Base-by-base conservation (phyloP, 257 asterid genomes). In the Salvia splendens region DNA sequence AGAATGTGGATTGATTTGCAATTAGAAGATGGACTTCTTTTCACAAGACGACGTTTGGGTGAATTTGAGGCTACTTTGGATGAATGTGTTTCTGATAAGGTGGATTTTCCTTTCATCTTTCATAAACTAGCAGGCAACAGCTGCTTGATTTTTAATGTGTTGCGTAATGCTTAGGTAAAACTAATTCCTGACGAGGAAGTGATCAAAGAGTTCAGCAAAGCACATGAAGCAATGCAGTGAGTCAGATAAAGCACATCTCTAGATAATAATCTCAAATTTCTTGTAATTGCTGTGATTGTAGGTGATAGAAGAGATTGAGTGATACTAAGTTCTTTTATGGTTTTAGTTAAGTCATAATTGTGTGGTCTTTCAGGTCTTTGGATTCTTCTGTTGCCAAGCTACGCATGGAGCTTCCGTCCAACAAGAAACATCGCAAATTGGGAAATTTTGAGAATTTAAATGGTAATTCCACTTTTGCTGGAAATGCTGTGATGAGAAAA, bases 161-260 rank as follows among this genome's bases (percentile, higher is more conserved):
- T 69, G 15, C 20, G 16, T 33, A n/a, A n/a, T 35, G 36, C 15
- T 55, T 16, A 52, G 52, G 35, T 48, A 20, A 70, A 72, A 56
- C 48, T 45, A 41, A 67, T 69, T 47, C 84, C 66, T 75, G 85
- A 84, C 67, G 82, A 81, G 35, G 79, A 83, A 59, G 82, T 76
- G 70, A 40, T 75, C 17, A 68, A 77, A 32, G 85, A 75, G 67
- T 78, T 83, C 73, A 85, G 75, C 76, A 80, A 80, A 74, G 79
- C 87, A 5, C 79, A 83, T 56, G 84, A 77, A 75, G 86, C 88
- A 38, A 81, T 83, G 36, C 71, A 81, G 95, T 86, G 78, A 83
- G 92, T 81, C 38, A 16, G 40, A 16, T 57, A 59, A 1, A 14
- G 55, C 16, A n/a, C 7, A 46, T 58, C 12, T 33, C 56, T 52